Base-by-base conservation (phyloP, 2,329 filamentous ascomycete species). In the Scedosporium apiospermum region DNA sequence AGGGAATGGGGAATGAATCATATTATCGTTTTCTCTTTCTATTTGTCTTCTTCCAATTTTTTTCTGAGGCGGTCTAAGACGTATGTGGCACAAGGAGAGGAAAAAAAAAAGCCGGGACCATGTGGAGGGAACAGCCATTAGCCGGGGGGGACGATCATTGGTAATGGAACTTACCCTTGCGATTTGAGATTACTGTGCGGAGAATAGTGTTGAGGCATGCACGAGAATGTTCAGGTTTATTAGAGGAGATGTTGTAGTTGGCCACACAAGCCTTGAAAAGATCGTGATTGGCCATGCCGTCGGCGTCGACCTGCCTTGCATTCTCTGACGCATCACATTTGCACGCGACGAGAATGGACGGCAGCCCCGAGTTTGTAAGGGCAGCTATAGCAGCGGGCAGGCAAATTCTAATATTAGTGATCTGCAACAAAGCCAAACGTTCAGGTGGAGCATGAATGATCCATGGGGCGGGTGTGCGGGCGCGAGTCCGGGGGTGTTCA, bases 311-410 rank as follows among this genome's bases (percentile, higher is more conserved):
- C 71, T 91, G 83, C 70, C 89, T 87, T 64, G 85, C 78, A 63
- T 84, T 82, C 65, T 88, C 84, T 58, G 88, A 86, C 60, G 86
- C 84, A 73, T 97, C 93, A 78, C 91, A 96, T 80, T 97, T 97
- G 73, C 88, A 93, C 62, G 91, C 91, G 60, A 96, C 90, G 51
- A 97, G 82, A 65, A 93, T 82, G 61, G 88, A 89, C 7, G 93
- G 91, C 46, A 96, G 76, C 26, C 82, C 82, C 18, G 88, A 86
- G 68, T 88, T 88, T 63, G 86, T 83, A 60, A 96, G 80, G 51
- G 88, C 87, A 76, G 86, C 92, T 96, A 59, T 58, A 65, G 23
- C n/a, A n/a, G 16, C 53, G 34, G 16, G n/a, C 7, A 6, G 57
- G 14, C n/a, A 16, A 41, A 38, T 18, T 42, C 16, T 26, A n/a